phyloP scores from a whole-genome alignment of 257 asterid species.

The Thymus mandschuricus region DNA sequence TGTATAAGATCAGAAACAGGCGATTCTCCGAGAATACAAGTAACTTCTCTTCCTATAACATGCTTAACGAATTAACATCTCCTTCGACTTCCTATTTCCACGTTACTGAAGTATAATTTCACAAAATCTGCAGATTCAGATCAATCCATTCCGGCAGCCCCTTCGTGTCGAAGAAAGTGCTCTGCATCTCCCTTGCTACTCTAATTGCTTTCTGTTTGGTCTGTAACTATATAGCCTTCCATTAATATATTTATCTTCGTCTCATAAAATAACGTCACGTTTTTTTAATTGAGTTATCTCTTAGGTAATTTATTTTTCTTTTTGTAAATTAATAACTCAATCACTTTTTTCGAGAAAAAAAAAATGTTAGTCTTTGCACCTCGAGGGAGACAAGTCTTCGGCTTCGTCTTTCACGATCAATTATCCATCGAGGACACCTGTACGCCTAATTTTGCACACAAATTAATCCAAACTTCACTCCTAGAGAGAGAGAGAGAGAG shows the following conservation, averaged over 20 bases:
- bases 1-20: constrained; percentile 64
- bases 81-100: not conserved
- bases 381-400: not conserved
- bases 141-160: constrained; percentile 97
- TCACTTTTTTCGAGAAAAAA: not conserved
- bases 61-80: not conserved
- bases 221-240: constrained; percentile 29
- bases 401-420: constrained; percentile 27
- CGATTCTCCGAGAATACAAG: constrained; percentile 54
- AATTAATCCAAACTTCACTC: not conserved
- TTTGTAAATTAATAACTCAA: too few relatives aligned
- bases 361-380: not conserved
- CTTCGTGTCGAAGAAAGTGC: constrained; percentile 70
- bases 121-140: constrained; percentile 59
- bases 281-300: too few relatives aligned
- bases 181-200: constrained; percentile 73
- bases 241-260: too few relatives aligned
- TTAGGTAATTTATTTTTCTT: too few relatives aligned
- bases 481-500: not conserved
- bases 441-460: constrained; percentile 7
- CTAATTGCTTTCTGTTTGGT: constrained; percentile 90
- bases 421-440: constrained; percentile 28
- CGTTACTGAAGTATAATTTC: constrained; percentile 1
- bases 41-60: constrained; percentile 34
- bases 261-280: too few relatives aligned